Percentiles rank a stretch among this genome's conserved stretches.
Conservation (phyloP, 2,329 filamentous ascomycete genomes). For the Pseudocercospora fijiensis region DNA sequence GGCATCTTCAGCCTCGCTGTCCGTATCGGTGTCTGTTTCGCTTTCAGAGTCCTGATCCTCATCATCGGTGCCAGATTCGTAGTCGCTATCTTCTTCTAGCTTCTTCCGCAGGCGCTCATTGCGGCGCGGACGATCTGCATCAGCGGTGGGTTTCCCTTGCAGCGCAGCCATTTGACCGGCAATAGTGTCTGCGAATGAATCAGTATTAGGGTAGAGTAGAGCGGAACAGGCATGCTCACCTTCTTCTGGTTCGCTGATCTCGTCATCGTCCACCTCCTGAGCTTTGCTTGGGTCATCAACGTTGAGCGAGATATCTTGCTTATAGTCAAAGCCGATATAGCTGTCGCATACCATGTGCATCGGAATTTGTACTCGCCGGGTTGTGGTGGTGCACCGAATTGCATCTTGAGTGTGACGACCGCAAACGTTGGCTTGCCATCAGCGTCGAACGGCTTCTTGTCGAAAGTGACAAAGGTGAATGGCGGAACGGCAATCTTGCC, state of each 20-base stretch:
- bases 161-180: conserved; percentile 42
- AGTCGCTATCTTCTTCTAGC: conserved; percentile 40
- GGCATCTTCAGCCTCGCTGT: conserved; percentile 67
- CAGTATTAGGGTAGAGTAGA: conserved; percentile 16
- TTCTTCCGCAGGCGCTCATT: conserved; percentile 20
- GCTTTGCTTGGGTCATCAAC: conserved; percentile 89
- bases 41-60: conserved; percentile 39
- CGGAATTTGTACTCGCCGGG: conserved; percentile 88
- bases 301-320: conserved; percentile 82
- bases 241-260: conserved; percentile 97
- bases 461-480: conserved; percentile 90
- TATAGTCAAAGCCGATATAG: conserved; percentile 91
- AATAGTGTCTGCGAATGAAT: conserved; percentile 37
- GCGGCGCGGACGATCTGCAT: conserved; percentile 26
- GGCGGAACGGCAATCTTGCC: conserved; percentile 95
- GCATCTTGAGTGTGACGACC: conserved; percentile 93
- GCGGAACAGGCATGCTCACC: conserved; percentile 59
- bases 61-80: conserved; percentile 41
- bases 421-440: conserved; percentile 83
- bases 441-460: conserved; percentile 79
- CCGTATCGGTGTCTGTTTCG: conserved; percentile 67
- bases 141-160: conserved; percentile 36
- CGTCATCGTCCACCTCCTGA: conserved; percentile 74
- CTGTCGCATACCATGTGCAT: conserved; percentile 93
- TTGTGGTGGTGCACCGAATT: conserved; percentile 92